Base-by-base conservation (phyloP, 2,329 filamentous ascomycete species). In the Periconia sp. region DNA sequence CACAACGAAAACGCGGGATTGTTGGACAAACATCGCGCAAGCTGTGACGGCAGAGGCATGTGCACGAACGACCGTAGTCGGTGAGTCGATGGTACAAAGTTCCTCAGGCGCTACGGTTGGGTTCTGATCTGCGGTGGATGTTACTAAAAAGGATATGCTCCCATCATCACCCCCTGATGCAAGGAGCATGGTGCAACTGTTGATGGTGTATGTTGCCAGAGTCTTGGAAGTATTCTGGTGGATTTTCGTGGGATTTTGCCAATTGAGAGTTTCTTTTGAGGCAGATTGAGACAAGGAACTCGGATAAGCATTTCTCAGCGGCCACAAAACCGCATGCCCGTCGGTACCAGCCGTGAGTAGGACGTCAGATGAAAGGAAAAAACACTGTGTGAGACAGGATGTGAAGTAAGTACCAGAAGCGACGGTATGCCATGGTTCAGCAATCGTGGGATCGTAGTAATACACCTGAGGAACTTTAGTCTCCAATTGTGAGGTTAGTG, bases 151-250 rank as follows among this genome's bases (percentile, higher is more conserved):
- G 0, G 82, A 87, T 0, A 97, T 72, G 3, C 88, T 88, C 57
- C 94, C 94, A 72, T 97, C 94, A 64, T 99, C 94, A 19, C 94
- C 92, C 23, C 90, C 91, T 0, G 91, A 92, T 5, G 90, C 71
- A 17, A 96, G 67, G 1, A 89, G 60, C 60, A 76, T 61, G 48
- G 73, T 59, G n/a, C 61, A 63, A 30, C 68, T 35, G 17, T 65
- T 60, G 14, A 78, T 48, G 27, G 63, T 44, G 1, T 70, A 54
- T 5, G 74, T 49, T 3, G 75, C 68, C 53, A 82, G 69, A 0
- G 72, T 65, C 70, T 96, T 95, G 69, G 97, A 84, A 47, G 87
- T 86, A 71, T 84, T 96, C 63, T 96, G 91, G 66, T 97, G 94
- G 20, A 93, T 63, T 35, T 57, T 60, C 11, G 54, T 55, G 7